A percentile compares a stretch with the other conserved stretches of the same genome.
These are phyloP conservation scores for Leccinum fibrillosum DNA, from an alignment of 768 basidiomycete species.

Conservation along the genomic window DNA sequence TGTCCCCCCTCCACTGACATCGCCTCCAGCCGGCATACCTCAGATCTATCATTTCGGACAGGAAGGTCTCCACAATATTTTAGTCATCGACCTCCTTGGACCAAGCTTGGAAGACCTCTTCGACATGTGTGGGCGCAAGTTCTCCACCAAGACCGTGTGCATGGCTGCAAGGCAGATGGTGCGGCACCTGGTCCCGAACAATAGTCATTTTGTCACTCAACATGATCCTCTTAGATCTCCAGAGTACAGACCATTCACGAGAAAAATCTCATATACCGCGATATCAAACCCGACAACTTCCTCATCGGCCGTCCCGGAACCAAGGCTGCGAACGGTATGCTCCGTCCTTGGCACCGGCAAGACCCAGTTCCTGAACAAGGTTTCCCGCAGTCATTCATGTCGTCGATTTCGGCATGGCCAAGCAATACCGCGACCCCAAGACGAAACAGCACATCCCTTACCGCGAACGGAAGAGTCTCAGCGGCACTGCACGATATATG, in stretches of 20 bases:
- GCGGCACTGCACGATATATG: constrained; percentile 99
- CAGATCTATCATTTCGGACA: constrained; percentile 99
- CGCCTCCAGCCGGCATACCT: constrained; percentile 80
- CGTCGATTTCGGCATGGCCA: constrained; percentile 99
- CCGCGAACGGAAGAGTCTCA: constrained; percentile 94
- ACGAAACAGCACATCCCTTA: constrained; percentile 99
- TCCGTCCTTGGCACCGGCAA: neutral
- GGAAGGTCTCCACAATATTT: constrained; percentile 96
- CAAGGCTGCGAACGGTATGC: constrained; percentile 76
- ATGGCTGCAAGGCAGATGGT: constrained; percentile 99
- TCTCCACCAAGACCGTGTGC: constrained; percentile 96
- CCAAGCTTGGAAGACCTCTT: constrained; percentile 97
- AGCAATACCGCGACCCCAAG: constrained; percentile 98
- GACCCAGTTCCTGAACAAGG: neutral
- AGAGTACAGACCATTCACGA: constrained; percentile 98
- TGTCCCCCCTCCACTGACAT: constrained; percentile 13
- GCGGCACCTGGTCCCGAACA: constrained; percentile 18
- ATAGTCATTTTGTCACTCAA: constrained; percentile 2
- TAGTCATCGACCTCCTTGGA: constrained; percentile 97
- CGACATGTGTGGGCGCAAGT: constrained; percentile 98
- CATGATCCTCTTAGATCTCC: constrained; percentile 56
- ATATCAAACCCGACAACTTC: constrained; percentile 99
- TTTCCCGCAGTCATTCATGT: constrained; percentile 70
- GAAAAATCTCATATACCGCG: constrained; percentile 98
- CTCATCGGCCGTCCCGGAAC: constrained; percentile 92